phyloP scores from a whole-genome alignment of 345 rosid species.

The Conringia planisiliqua region DNA sequence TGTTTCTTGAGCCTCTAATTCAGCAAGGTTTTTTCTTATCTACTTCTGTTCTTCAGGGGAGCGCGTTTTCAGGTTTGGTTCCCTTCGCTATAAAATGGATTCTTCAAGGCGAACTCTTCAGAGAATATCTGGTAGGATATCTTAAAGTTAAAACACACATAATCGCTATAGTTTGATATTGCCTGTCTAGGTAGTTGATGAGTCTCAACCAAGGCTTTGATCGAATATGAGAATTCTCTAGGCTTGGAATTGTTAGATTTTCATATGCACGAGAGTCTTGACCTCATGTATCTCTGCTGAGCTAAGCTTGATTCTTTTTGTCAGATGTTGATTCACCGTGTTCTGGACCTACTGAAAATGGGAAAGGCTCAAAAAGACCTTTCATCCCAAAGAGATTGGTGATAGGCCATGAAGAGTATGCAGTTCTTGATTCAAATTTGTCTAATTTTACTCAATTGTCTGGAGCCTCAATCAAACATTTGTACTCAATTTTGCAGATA shows the following conservation, averaged over 20 bases:
- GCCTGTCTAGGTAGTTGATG: constrained; percentile 21
- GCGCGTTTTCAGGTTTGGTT: constrained; percentile 81
- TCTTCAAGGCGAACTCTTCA: constrained; percentile 86
- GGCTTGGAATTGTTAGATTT: constrained; percentile 11
- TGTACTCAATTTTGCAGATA: constrained; percentile 53
- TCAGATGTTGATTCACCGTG: constrained; percentile 56
- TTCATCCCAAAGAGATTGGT: constrained; percentile 83
- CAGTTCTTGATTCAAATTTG: constrained; percentile 12
- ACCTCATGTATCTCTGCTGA: not conserved
- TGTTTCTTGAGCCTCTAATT: constrained; percentile 9
- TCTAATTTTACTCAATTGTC: not conserved
- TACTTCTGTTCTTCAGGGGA: constrained; percentile 48
- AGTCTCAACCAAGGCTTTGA: constrained; percentile 2
- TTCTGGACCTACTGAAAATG: constrained; percentile 39
- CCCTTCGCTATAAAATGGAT: constrained; percentile 85
- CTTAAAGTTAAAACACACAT: constrained; percentile 5
- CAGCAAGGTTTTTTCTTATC: not conserved
- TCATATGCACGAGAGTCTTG: not conserved
- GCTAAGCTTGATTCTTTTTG: constrained; percentile 11
- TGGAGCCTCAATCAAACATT: constrained; percentile 6
- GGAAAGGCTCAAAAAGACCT: constrained; percentile 52
- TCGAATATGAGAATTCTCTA: constrained; percentile 9
- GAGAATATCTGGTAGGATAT: constrained; percentile 63
- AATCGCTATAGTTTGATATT: not conserved
- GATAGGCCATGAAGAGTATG: constrained; percentile 96